Percentiles rank a stretch among this genome's conserved stretches.
phyloP scores from a whole-genome alignment of 2,329 filamentous ascomycete species.

The Neofusicoccum sp. region DNA sequence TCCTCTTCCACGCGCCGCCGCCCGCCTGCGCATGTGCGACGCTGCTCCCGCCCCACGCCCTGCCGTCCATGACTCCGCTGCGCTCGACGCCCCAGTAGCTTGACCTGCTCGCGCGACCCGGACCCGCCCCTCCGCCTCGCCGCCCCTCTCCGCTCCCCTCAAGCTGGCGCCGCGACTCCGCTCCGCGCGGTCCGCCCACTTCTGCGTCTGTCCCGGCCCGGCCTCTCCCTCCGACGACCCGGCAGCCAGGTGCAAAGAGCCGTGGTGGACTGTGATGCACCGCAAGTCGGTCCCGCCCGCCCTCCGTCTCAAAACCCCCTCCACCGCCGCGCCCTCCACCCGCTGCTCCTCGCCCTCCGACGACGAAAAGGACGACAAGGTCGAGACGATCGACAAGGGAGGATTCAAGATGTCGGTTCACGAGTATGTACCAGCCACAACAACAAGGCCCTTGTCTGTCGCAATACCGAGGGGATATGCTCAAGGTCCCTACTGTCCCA shows the following conservation, averaged over 20 bases:
- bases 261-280: constrained; percentile 38
- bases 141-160: constrained; percentile 20
- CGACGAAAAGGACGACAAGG: constrained; percentile 20
- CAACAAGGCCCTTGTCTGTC: constrained; percentile 47
- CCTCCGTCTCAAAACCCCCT: constrained; percentile 32
- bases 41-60: not conserved
- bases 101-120: not conserved
- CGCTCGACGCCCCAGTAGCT: not conserved
- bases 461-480: constrained; percentile 43
- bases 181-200: constrained; percentile 23
- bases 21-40: constrained; percentile 7
- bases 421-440: constrained; percentile 39
- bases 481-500: constrained; percentile 53
- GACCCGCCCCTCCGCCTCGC: not conserved
- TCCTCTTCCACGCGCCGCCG: constrained; percentile 32
- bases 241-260: constrained; percentile 36
- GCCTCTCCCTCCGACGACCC: constrained; percentile 25
- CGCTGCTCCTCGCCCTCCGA: constrained; percentile 31
- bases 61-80: not conserved
- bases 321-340: constrained; percentile 35
- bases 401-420: constrained; percentile 48
- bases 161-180: constrained; percentile 39
- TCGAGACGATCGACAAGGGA: constrained; percentile 38
- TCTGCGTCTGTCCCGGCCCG: constrained; percentile 31
- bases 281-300: constrained; percentile 30